Conservation (phyloP, 148 eudicot genomes). For the Heliamphora exappendiculata region DNA sequence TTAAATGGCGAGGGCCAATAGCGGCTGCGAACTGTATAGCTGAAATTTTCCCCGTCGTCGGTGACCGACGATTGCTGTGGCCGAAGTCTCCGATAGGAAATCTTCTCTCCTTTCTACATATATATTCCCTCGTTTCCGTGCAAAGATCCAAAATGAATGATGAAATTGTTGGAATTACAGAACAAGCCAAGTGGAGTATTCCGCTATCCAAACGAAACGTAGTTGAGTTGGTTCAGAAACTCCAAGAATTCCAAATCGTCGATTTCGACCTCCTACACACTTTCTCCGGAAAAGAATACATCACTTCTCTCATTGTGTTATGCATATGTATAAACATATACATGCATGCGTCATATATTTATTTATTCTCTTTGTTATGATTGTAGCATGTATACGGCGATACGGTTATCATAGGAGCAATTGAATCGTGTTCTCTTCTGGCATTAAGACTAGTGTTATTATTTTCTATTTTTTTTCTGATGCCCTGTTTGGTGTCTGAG, state of each 20-base stretch:
- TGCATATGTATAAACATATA: not conserved
- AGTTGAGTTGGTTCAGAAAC: conserved; percentile 93
- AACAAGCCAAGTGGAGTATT: conserved; percentile 79
- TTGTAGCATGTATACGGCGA: not conserved
- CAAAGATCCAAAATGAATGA: conserved; percentile 51
- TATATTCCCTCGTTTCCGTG: not conserved
- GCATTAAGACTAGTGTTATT: too few relatives aligned
- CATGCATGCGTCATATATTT: too few relatives aligned
- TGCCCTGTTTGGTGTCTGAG: too few relatives aligned
- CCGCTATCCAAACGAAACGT: conserved; percentile 93
- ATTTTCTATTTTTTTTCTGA: too few relatives aligned
- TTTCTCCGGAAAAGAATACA: conserved; percentile 88
- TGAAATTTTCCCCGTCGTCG: too few relatives aligned
- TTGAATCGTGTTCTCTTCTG: conserved; percentile 64
- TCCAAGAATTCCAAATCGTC: conserved; percentile 77
- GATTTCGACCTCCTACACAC: conserved; percentile 97
- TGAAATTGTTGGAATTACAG: conserved; percentile 81
- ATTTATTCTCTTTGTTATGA: not conserved
- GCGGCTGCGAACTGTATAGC: too few relatives aligned
- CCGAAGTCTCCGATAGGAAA: not conserved
- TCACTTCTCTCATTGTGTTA: conserved; percentile 30
- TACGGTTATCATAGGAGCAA: conserved; percentile 51
- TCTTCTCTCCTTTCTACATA: too few relatives aligned
- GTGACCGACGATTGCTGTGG: not conserved
- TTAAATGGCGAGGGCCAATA: too few relatives aligned